phyloP scores from a whole-genome alignment of 2,329 filamentous ascomycete species.

The Trichophyton simii region DNA sequence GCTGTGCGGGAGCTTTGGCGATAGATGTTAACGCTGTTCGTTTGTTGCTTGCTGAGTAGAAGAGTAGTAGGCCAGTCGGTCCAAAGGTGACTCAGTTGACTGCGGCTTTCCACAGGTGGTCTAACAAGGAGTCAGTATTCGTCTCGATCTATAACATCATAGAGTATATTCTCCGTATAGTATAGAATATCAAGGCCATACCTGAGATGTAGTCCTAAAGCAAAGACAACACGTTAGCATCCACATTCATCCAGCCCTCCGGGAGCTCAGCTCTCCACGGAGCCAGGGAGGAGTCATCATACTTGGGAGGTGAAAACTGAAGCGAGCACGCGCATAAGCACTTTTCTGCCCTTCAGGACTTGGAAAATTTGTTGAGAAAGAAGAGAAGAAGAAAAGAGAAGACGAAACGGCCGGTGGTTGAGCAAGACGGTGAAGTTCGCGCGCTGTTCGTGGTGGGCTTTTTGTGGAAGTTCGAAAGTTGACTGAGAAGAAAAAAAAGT shows the following conservation, averaged over 20 bases:
- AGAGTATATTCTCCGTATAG: not conserved
- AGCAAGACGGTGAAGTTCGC: not conserved
- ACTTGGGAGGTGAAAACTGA: constrained; percentile 82
- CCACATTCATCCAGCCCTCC: not conserved
- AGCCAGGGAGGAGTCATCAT: constrained; percentile 23
- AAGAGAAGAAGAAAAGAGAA: constrained; percentile 7
- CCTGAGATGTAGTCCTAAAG: constrained; percentile 52
- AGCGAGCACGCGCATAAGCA: constrained; percentile 75
- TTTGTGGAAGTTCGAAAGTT: constrained; percentile 1
- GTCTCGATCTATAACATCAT: not conserved
- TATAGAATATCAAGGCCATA: constrained; percentile 21
- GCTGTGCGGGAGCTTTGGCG: not conserved
- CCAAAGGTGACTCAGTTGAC: constrained; percentile 40
- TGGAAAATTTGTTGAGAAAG: constrained; percentile 11
- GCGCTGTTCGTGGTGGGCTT: not conserved
- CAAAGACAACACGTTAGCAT: constrained; percentile 13
- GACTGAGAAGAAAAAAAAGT: not conserved
- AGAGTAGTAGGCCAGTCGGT: constrained; percentile 8
- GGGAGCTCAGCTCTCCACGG: not conserved
- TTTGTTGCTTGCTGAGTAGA: constrained; percentile 5
- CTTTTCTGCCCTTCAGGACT: constrained; percentile 37
- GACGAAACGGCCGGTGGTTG: too few relatives aligned
- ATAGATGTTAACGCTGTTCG: constrained; percentile 17
- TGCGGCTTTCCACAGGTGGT: constrained; percentile 58
- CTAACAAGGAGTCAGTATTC: constrained; percentile 24